Base-by-base conservation (phyloP, 2,329 filamentous ascomycete genomes). In the Diplodia scrobiculata region DNA sequence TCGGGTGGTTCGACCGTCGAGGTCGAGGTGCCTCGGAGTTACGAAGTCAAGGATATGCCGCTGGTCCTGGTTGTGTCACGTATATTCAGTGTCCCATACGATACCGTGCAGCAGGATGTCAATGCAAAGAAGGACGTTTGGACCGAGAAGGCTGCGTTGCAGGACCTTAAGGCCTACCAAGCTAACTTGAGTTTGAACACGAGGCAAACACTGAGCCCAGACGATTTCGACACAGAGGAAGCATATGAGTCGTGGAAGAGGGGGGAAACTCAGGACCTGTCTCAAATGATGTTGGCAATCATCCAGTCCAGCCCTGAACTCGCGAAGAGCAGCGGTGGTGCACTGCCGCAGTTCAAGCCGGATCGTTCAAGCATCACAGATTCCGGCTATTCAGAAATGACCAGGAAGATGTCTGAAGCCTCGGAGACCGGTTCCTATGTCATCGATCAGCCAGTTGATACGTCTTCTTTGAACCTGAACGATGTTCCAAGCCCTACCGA, bases 31-130 rank as follows among this genome's bases (percentile, higher is more conserved):
- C 92, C 94, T 11, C 81, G 96, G 67, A 95, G 88, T 73, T 91
- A 97, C 77, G 91, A 97, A 77, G 89, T 98, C 74, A 97, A 95
- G 78, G 95, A 99, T 75, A 99, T 99, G 95, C 89, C 89, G 45
- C 85, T 97, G 79, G 95, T 97, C 32, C 89, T 95, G 75, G 86
- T 89, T 41, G 93, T 99, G 29, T 91, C 90, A 60, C 89, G 85
- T 72, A 91, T 97, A 69, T 99, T 98, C 78, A 90, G 90, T 52
- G 84, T 94, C 67, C 87, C 88, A 51, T 87, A 90, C 70, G 87
- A 88, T 1, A 88, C 95, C 70, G 89, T 93, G 5, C 95, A 99
- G 79, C 85, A 86, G 51, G 93, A 97, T 72, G 91, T 99, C 74
- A 90, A 96, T 77, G 85, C 87, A 58, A 87, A 96, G 77, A 90